Base-by-base conservation (phyloP, 2,329 filamentous ascomycete genomes). In the Rutstroemia sp. region DNA sequence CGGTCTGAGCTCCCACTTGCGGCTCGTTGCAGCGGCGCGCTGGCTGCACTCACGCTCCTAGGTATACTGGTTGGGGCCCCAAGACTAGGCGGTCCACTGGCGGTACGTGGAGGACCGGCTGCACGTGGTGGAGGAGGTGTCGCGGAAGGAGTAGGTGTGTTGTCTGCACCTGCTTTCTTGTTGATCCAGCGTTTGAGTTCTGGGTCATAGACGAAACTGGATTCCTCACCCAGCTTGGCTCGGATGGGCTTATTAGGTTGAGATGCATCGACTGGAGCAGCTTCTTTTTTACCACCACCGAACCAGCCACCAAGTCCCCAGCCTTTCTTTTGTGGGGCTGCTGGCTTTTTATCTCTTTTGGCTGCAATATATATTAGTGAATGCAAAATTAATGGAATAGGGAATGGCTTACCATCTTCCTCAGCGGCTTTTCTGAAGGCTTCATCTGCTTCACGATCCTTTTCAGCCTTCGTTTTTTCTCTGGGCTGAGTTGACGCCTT, bases 121-220 rank as follows among this genome's bases (percentile, higher is more conserved):
- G 52, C 34, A 63, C 80, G 84, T 0, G 92, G 92, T 4, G 91
- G 92, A 1, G 94, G 92, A 1, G 92, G 88, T 0, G 91, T 85
- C 1, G 85, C 84, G 48, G 79, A 76, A 61, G 83, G 80, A 3
- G 80, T 75, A 25, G 79, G 75, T 8, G 74, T 74, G 45, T 80
- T 81, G 54, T 87, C 85, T 7, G 82, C 80, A 14, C 75, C 75
- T 10, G 83, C 83, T 70, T 96, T 96, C 77, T 96, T 96, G 76
- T 99, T 97, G 70, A 99, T 79, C 95, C 95, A 99, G 70, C 94
- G 91, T 76, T 95, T 95, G 52, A 96, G 80, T n/a, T 96, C 89
- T 2, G 91, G 88, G 68, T 99, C 94, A 67, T 94, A 99, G 63
- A 92, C 87, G 72, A 99, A 96, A 47, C 85, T 90, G 71, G 84